Evolutionary conservation across 371 early-diverging fungal species (phyloP), one percentile per base, ranked within the genome.

Genomic region (Phascolomyces articulosus): DNA sequence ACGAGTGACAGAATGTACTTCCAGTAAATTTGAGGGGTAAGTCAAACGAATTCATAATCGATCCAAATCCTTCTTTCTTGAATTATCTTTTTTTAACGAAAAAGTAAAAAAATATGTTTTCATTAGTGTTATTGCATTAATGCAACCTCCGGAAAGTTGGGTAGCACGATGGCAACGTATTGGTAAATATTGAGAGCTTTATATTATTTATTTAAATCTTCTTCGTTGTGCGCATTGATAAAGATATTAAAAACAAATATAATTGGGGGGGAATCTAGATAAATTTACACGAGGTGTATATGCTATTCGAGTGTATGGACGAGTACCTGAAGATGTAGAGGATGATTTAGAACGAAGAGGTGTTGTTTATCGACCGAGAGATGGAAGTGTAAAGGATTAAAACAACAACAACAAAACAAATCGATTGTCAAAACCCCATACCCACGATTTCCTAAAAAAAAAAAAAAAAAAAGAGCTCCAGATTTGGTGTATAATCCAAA

Each of bases 251-350:
- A 9, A 34, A 9, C 0, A 34, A 31, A 6, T 6, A 31, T 31
- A 6, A 31, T 31, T 34, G n/a, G n/a, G n/a, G n/a, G n/a, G n/a
- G n/a, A 26, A 44, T 53, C 31, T 78, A 86, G 95, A 95, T 71
- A 91, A 87, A 77, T 94, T 87, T 70, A 77, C 80, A 40, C 86
- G 82, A 47, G 98, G 98, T 6, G 78, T 97, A 9, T 98, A 98
- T 73, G 98, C 98, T 7, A 88, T 96, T 48, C 87, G 92, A 31
- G 95, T 98, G 18, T 77, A 86, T 34, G 98, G 98, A n/a, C 84
- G 89, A 48, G 74, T 97, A 38, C 95, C 97, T 6, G 95, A 93
- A 47, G 93, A 94, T 64, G 82, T 95, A 28, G 89, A 91, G 63
- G 95, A 93, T 62, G 88, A 85, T 48, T 75, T 98, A 60, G 85